Evolutionary conservation across 2,329 filamentous ascomycete species (phyloP), one percentile per base, ranked within the genome.

Genomic region (Amauroascus niger): DNA sequence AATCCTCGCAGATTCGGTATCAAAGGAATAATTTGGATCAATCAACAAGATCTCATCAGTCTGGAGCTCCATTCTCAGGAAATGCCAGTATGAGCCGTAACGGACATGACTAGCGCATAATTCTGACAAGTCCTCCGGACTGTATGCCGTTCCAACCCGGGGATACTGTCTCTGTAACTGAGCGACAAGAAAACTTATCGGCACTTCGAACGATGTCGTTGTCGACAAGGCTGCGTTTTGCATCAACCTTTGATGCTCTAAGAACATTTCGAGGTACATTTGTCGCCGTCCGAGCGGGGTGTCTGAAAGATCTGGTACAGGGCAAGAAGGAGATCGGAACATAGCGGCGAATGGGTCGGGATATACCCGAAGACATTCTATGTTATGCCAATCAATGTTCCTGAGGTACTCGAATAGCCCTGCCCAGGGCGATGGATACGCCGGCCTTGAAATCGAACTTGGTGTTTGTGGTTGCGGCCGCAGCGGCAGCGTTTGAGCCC

Each of bases 21-120:
- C 59, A 33, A 60, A 60, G 16, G 59, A 60, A 35, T 55, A 60
- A 5, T 26, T 49, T 4, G 57, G 55, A 26, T 60, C 59, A 22
- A 60, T 59, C 22, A 60, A 54, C 6, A 60, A 52, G 11, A 59
- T 51, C 40, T 60, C 59, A 18, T 59, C 55, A 6, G 55, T 60
- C 33, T 58, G 52, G 16, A 60, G 57, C 13, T 43, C 33, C 3
- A 33, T 55, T 39, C 52, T 55, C 32, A 60, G 53, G 11, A 48
- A 49, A 26, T 59, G 54, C 59, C 59, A 60, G 46, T 52, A 59
- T 24, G 52, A 57, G 16, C 59, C 59, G 37, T 60, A 57, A 22
- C 52, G 55, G 30, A 60, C 55, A 40, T 60, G 56, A 40, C 52
- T 55, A n/a, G 43, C 47, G 48, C 59, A 60, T 20, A 53, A 46